Conservation (phyloP, 345 rosid species). For the Populus ilicifolia region DNA sequence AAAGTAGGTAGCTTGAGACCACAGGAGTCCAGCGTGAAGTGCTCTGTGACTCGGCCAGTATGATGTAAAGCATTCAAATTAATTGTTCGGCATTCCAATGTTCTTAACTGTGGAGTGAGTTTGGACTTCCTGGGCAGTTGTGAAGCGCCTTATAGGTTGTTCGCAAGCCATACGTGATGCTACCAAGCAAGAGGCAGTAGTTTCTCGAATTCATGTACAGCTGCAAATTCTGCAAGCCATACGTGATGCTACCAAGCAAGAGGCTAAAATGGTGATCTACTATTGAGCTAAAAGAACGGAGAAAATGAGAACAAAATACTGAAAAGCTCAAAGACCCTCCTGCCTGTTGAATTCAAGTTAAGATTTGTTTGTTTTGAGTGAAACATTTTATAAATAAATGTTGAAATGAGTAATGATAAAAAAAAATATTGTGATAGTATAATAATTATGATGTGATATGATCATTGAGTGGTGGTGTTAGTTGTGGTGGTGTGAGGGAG, state of each 20-base stretch:
- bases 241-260: too few relatives aligned
- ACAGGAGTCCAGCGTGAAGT: slow-evolving; percentile 1
- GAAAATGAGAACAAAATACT: neutral
- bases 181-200: neutral
- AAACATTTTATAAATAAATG: too few relatives aligned
- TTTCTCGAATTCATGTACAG: neutral
- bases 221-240: neutral
- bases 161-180: too few relatives aligned
- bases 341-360: neutral
- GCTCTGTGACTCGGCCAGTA: slow-evolving; percentile 14
- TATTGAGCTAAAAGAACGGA: neutral
- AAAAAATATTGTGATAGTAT: too few relatives aligned
- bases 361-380: too few relatives aligned
- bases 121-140: neutral
- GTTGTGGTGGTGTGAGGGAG: too few relatives aligned
- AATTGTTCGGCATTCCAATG: neutral
- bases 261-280: neutral
- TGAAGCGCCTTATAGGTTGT: neutral
- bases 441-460: too few relatives aligned
- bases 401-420: too few relatives aligned
- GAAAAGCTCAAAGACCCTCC: neutral
- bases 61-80: neutral
- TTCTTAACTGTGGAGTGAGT: neutral
- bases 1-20: neutral
- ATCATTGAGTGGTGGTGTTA: too few relatives aligned